Conservation (phyloP, 1,284 basidiomycete species). For the Earliella scabrosa region DNA sequence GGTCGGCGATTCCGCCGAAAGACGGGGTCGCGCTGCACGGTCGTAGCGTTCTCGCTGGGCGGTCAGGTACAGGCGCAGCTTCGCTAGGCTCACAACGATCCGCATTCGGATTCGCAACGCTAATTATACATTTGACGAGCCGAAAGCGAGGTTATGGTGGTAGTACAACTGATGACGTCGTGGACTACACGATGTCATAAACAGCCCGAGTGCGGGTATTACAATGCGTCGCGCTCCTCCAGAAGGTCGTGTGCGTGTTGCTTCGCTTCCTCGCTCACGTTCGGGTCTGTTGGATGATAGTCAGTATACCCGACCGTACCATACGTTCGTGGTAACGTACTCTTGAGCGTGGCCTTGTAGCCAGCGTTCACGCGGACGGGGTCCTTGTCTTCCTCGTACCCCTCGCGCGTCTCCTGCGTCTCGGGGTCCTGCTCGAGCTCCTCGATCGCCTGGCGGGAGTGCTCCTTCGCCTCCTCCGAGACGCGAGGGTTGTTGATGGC, state of each 20-base stretch:
- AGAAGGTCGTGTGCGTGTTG: constrained; percentile 43
- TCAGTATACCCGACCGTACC: too few relatives aligned
- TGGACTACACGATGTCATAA: too few relatives aligned
- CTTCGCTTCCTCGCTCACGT: constrained; percentile 46
- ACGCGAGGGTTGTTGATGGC: constrained; percentile 50
- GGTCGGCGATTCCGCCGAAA: too few relatives aligned
- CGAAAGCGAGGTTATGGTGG: too few relatives aligned
- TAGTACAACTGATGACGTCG: too few relatives aligned
- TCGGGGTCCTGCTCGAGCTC: constrained; percentile 37
- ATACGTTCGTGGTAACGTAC: constrained; percentile 40
- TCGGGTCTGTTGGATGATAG: constrained; percentile 48
- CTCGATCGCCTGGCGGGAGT: constrained; percentile 49
- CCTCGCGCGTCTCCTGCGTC: constrained; percentile 18
- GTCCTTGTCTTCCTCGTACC: constrained; percentile 29
- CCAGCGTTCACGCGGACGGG: constrained; percentile 42
- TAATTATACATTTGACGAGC: too few relatives aligned
- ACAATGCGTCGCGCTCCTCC: constrained; percentile 34
- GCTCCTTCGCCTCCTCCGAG: constrained; percentile 54
- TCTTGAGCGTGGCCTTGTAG: constrained; percentile 55
- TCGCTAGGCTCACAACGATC: too few relatives aligned
- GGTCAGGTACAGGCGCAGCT: too few relatives aligned
- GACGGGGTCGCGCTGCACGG: too few relatives aligned
- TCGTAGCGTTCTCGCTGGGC: too few relatives aligned
- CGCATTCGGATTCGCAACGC: too few relatives aligned
- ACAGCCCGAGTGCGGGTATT: too few relatives aligned